Base-by-base conservation (phyloP, 2,329 filamentous ascomycete species). In the Trichoderma polysporum region DNA sequence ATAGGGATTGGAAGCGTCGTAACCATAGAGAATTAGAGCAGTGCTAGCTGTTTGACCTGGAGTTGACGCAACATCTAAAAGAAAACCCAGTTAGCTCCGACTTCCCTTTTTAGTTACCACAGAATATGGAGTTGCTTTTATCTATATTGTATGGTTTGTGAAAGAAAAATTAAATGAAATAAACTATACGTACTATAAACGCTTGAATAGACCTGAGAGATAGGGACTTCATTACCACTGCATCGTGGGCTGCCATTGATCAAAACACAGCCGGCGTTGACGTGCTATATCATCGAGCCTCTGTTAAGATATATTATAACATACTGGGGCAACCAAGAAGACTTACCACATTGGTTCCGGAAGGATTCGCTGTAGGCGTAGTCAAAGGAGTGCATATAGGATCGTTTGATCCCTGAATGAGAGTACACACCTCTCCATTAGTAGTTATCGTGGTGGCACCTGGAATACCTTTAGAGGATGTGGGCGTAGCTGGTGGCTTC, bases 261-360 rank as follows among this genome's bases (percentile, higher is more conserved):
- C 17, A 66, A 56, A 19, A 68, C 54, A 22, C 68, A 69, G 5
- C 68, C 68, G 6, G 49, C 41, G 35, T 66, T 56, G 33, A 68
- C 68, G 4, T 69, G 68, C 68, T 69, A 49, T 9, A 62, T 13
- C 41, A 6, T 6, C 13, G 15, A 47, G 41, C 5, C 15, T 47
- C 41, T 47, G 41, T 47, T 47, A 47, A 47, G 41, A 47, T 47
- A 47, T 33, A 33, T 33, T 47, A 19, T 19, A 47, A 6, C 13
- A 47, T 47, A n/a, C n/a, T 53, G 10, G 8, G 10, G 49, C n/a
- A 56, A 25, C n/a, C 2, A 27, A 54, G 41, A n/a, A 37, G 35
- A 66, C 66, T 61, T 59, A 69, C 68, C 3, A 69, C 61, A 13
- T 69, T 69, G 33, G 68, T 69, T 13, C 68, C 68, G 27, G n/a